phyloP scores from a whole-genome alignment of 1,139 yeast genomes.

The Yamadazyma aaseri region DNA sequence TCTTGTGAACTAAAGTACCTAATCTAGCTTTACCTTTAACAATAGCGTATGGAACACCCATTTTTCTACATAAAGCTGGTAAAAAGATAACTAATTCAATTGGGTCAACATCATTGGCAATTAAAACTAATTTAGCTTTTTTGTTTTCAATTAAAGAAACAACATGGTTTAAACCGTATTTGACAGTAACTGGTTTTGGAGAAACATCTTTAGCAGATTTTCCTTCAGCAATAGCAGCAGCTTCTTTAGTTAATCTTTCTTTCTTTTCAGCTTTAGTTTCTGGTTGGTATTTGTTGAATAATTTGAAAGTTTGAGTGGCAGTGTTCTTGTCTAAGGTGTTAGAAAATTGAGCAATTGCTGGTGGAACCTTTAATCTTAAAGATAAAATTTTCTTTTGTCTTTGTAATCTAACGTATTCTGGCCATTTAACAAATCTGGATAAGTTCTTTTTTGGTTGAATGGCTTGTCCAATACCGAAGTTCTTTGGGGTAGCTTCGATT shows the following conservation, averaged over 20 bases:
- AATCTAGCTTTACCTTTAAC: conserved; percentile 99
- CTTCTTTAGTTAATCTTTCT: conserved; percentile 98
- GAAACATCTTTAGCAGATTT: conserved; percentile 94
- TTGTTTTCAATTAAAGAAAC: conserved; percentile 95
- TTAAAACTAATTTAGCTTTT: conserved; percentile 94
- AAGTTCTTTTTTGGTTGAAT: conserved; percentile 50
- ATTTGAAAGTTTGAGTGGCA: conserved; percentile 94
- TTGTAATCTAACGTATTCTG: conserved; percentile 83
- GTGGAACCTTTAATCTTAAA: conserved; percentile 97
- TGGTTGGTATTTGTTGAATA: conserved; percentile 98
- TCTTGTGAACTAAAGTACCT: conserved; percentile 95
- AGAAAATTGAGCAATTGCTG: conserved; percentile 95
- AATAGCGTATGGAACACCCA: conserved; percentile 99
- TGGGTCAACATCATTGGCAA: conserved; percentile 99
- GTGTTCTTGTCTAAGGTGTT: conserved; percentile 96
- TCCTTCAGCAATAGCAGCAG: conserved; percentile 98
- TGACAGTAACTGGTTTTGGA: conserved; percentile 92
- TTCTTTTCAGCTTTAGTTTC: conserved; percentile 96
- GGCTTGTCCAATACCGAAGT: conserved; percentile 43
- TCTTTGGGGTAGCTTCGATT: conserved; percentile 40
- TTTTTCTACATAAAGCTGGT: conserved; percentile 98
- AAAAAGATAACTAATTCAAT: conserved; percentile 94
- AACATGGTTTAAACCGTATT: conserved; percentile 98
- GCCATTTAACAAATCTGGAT: conserved; percentile 94
- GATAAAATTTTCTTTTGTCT: conserved; percentile 96